Conservation (phyloP, 352 stramenopile genomes). For the Phytophthora sansomeana region DNA sequence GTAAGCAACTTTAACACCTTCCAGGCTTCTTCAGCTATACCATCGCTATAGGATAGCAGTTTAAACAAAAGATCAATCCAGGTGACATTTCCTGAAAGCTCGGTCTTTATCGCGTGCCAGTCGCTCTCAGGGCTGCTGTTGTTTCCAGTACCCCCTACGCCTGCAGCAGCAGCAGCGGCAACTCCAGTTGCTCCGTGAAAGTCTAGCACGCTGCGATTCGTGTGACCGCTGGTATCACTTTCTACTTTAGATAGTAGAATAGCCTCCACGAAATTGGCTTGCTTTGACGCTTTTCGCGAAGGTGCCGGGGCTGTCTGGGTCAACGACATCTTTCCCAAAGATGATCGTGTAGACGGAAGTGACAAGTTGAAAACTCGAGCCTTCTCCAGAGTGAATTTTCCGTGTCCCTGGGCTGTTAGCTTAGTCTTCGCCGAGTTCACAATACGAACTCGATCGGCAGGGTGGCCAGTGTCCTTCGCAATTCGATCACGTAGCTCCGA, state of each 20-base stretch:
- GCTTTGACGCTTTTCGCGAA: slow-evolving; percentile 32
- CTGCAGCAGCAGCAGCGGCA: slow-evolving; percentile 33
- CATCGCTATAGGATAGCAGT: slow-evolving; percentile 52
- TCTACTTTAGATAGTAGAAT: slow-evolving; percentile 72
- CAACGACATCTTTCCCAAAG: slow-evolving; percentile 30
- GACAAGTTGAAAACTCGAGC: slow-evolving; percentile 55
- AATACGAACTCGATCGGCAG: slow-evolving; percentile 68
- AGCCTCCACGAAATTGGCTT: slow-evolving; percentile 58
- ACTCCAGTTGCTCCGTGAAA: slow-evolving; percentile 42
- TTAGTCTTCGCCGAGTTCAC: slow-evolving; percentile 79
- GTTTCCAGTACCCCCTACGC: slow-evolving; percentile 42
- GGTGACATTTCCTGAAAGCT: slow-evolving; percentile 59
- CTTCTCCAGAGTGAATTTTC: slow-evolving; percentile 77
- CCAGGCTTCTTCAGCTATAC: slow-evolving; percentile 76
- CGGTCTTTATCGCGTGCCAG: slow-evolving; percentile 73
- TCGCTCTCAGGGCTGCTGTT: slow-evolving; percentile 62
- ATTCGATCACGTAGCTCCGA: slow-evolving; percentile 71
- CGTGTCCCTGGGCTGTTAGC: slow-evolving; percentile 68
- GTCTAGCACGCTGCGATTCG: slow-evolving; percentile 51
- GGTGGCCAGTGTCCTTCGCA: slow-evolving; percentile 68
- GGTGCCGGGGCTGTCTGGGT: slow-evolving; percentile 38
- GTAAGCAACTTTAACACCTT: slow-evolving; percentile 80
- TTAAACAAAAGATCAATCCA: slow-evolving; percentile 58
- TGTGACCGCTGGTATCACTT: slow-evolving; percentile 67
- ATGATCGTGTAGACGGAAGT: slow-evolving; percentile 15